Base-by-base conservation (phyloP, 2,329 filamentous ascomycete genomes). In the Fonsecaea erecta region DNA sequence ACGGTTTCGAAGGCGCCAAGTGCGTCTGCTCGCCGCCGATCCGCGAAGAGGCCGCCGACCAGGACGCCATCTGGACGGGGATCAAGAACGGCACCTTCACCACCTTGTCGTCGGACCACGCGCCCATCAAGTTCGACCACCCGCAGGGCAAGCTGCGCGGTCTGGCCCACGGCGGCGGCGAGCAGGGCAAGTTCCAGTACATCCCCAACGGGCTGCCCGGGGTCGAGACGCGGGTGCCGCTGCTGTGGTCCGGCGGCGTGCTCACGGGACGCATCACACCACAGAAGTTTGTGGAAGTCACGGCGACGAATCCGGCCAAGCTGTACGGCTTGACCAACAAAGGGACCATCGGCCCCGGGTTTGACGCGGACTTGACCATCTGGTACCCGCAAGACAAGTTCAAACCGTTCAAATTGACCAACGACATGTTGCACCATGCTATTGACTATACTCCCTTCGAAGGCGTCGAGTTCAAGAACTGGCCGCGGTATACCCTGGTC, bases 51-150 rank as follows among this genome's bases (percentile, higher is more conserved):
- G 74, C 76, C 37, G 73, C 71, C 11, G 83, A 85, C 67, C 78
- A 83, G 59, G 79, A 82, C 43, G 79, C 75, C 2, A 83, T 86
- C 62, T 85, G 83, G 83, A 70, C 74, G 2, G 82, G 81, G 0
- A 74, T 86, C 2, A 74, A 75, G 4, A 83, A 85, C 68, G 82
- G 82, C 3, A 86, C 84, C 0, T 85, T 86, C 67, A 82, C 83
- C 0, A 79, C 83, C 2, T 76, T 85, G 16, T 83, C 79, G 12
- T 84, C 81, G 0, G 81, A 83, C 65, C 81, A 83, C 68, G 77
- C 76, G 6, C 77, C 79, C 5, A 72, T 56, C 28, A 75, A 75
- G 61, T 77, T 78, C 65, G 73, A 77, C 46, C 74, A 74, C 2
- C 67, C 72, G 1, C 77, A 77, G 30, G 80, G 79, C 69, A 76